Percentiles rank a stretch among this genome's conserved stretches.
phyloP scores from a whole-genome alignment of 2,329 filamentous ascomycete species.

The Nannizziopsis arthrosporioides region DNA sequence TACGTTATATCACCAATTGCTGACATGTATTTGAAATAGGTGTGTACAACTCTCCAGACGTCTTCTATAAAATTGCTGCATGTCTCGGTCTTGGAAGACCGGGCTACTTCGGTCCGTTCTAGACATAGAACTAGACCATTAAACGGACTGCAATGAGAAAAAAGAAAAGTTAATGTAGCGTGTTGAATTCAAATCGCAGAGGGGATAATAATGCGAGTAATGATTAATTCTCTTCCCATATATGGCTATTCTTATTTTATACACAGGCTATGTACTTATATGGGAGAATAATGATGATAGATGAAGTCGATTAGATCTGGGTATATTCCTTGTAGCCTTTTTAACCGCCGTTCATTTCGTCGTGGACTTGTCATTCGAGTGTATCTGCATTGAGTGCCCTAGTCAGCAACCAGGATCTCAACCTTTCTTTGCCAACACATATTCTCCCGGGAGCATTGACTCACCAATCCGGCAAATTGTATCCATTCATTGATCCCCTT shows the following conservation, averaged over 20 bases:
- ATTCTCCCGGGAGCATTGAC: slow-evolving; percentile 17
- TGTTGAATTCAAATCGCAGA: too few species aligned
- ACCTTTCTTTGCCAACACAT: too few species aligned
- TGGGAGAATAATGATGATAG: too few species aligned
- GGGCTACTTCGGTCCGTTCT: background rate
- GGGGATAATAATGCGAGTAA: too few species aligned
- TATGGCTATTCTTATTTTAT: background rate
- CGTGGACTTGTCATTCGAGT: background rate
- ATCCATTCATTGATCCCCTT: slow-evolving; percentile 74
- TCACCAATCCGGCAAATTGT: slow-evolving; percentile 55
- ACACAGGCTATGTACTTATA: background rate
- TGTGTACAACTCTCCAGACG: slow-evolving; percentile 31
- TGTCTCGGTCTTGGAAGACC: slow-evolving; percentile 25
- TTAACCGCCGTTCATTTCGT: background rate
- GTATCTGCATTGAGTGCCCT: slow-evolving; percentile 4
- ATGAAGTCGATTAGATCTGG: too few species aligned
- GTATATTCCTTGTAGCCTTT: background rate
- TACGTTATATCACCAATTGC: background rate
- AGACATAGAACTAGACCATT: background rate
- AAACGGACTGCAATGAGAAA: too few species aligned
- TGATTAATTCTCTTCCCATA: background rate
- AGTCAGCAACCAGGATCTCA: too few species aligned
- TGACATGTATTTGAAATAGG: slow-evolving; percentile 8
- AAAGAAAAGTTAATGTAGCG: too few species aligned
- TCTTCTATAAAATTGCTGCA: slow-evolving; percentile 33